Conservation (phyloP, 2,329 filamentous ascomycete species). For the Ophiostoma montium region DNA sequence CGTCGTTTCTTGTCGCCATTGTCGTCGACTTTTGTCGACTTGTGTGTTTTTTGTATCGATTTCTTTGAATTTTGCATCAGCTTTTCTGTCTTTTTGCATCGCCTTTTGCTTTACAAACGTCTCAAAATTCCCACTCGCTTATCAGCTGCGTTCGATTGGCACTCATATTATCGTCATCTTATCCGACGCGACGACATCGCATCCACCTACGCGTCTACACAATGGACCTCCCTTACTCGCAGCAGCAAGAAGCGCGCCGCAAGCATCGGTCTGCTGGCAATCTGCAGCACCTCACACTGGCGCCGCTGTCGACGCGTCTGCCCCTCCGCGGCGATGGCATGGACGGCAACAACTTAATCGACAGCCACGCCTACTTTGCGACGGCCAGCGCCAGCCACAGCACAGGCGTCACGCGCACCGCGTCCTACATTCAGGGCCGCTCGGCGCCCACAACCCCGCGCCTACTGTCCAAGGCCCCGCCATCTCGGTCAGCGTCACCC, state of each 20-base stretch:
- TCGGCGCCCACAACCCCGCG: conserved; percentile 51
- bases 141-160: too few species aligned
- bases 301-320: conserved; percentile 48
- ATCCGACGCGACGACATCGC: neutral
- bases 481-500: conserved; percentile 27
- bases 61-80: too few species aligned
- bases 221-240: conserved; percentile 49
- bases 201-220: neutral
- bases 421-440: conserved; percentile 46
- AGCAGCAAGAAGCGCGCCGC: conserved; percentile 42
- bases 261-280: conserved; percentile 45
- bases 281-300: conserved; percentile 46
- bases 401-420: conserved; percentile 20
- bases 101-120: too few species aligned
- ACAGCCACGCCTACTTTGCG: conserved; percentile 6
- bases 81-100: too few species aligned
- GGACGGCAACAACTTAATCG: conserved; percentile 14
- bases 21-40: too few species aligned
- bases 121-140: too few species aligned
- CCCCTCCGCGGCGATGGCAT: conserved; percentile 37
- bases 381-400: conserved; percentile 20
- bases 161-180: too few species aligned
- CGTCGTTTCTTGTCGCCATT: too few species aligned
- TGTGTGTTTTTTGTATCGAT: too few species aligned
- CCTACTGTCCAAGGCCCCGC: conserved; percentile 44